Base-by-base conservation (phyloP, 805 yeast species). In the Naumovozyma baii region DNA sequence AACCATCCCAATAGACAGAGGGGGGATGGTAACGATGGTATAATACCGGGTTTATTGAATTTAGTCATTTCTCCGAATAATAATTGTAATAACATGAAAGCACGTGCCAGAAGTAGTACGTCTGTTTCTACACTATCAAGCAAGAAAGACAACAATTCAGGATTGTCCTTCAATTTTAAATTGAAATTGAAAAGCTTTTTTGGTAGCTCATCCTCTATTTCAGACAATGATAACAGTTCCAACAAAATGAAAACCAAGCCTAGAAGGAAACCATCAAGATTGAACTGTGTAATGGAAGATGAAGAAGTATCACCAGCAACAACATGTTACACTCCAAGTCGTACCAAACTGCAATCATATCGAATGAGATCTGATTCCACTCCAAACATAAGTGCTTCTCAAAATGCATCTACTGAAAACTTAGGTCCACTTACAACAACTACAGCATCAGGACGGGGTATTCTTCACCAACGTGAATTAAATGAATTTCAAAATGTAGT, bases 381-480 rank as follows among this genome's bases (percentile, higher is more conserved):
- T 7, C 26, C 26, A 7, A 22, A 22, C 10, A n/a, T n/a, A n/a
- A n/a, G n/a, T n/a, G n/a, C n/a, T n/a, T n/a, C n/a, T n/a, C n/a
- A n/a, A n/a, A n/a, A n/a, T n/a, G n/a, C n/a, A n/a, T n/a, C n/a
- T n/a, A n/a, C n/a, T n/a, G n/a, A n/a, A n/a, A n/a, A n/a, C n/a
- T n/a, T n/a, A n/a, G n/a, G n/a, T n/a, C n/a, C n/a, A n/a, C n/a
- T n/a, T n/a, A n/a, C n/a, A n/a, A n/a, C n/a, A n/a, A n/a, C n/a
- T n/a, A n/a, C n/a, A n/a, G n/a, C n/a, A n/a, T n/a, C n/a, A n/a
- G n/a, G n/a, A n/a, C n/a, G n/a, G n/a, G 28, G 12, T 22, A 22
- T 26, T 9, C 36, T 36, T 2, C 66, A 84, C 36, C 94, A 88
- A 43, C 56, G 85, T 13, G 76, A 71, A 28, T 70, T 74, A 34